Evolutionary conservation across 2,329 filamentous ascomycete genomes (phyloP), one percentile per base, ranked within the genome.

Genomic region (Pleurostoma richardsiae): DNA sequence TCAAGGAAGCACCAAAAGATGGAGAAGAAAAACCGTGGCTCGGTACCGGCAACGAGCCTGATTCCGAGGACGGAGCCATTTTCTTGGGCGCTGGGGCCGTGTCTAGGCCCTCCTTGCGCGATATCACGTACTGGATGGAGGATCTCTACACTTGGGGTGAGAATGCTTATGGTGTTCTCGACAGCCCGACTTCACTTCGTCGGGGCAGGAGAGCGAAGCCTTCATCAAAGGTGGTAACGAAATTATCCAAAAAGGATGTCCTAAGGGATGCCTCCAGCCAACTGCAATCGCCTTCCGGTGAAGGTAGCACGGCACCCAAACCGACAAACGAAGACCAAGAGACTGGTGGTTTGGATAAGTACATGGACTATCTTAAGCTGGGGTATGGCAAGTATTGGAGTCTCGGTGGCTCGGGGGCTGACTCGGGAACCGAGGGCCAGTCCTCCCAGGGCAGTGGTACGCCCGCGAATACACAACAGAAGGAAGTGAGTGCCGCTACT

Each of bases 81-180:
- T 97, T 97, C 58, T 78, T 92, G 5, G 92, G 92, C 0, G 76
- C 85, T 1, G 90, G 90, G 3, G 79, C 81, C 6, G 64, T 97
- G 40, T 85, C 86, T 10, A 77, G 82, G 45, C 76, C 76, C 19
- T 92, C 89, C 0, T 59, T 96, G 41, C 76, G 83, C 42, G 82
- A 86, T 56, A 62, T 96, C 29, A 85, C 86, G 1, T 80, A 86
- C 46, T 97, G 92, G 92, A 85, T 94, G 76, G 88, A 95, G 63
- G 86, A 88, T 58, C 76, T 96, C 3, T 95, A 94, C 64, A 83
- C 76, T 30, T 89, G 90, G 73, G 92, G 91, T 3, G 83, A 88
- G 44, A 78, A 87, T 58, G 84, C 92, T 3, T 97, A 96, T 61
- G 92, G 91, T 4, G 80, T 96, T 5, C 79, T 80, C 45, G 86